Conservation (phyloP, 2,329 filamentous ascomycete genomes). For the Trichoderma sp. region DNA sequence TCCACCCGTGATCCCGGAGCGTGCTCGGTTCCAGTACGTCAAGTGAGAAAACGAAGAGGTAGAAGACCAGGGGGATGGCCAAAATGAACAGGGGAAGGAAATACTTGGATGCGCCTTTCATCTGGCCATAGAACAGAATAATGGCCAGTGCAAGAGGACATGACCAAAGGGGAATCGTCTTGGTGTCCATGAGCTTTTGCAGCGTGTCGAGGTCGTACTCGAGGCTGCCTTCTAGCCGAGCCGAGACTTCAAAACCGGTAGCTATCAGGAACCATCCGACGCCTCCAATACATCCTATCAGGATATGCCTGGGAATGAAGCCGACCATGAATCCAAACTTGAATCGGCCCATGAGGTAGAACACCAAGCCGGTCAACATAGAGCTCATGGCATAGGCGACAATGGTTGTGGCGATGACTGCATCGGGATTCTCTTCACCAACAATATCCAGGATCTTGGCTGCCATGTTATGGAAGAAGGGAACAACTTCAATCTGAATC, state of each 20-base stretch:
- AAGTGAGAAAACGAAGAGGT: conserved; percentile 71
- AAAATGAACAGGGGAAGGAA: conserved; percentile 88
- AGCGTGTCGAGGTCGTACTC: conserved; percentile 79
- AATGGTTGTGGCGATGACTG: conserved; percentile 92
- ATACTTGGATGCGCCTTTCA: conserved; percentile 77
- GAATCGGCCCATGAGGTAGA: conserved; percentile 87
- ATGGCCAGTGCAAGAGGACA: conserved; percentile 77
- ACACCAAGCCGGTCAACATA: conserved; percentile 85
- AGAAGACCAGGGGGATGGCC: conserved; percentile 73
- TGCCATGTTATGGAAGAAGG: conserved; percentile 99
- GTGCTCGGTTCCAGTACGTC: conserved; percentile 67
- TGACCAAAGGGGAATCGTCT: conserved; percentile 81
- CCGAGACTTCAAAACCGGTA: conserved; percentile 92
- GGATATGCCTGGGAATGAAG: conserved; percentile 94
- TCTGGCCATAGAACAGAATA: conserved; percentile 73
- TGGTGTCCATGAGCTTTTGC: conserved; percentile 68
- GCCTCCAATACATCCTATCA: conserved; percentile 96
- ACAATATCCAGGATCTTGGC: conserved; percentile 79
- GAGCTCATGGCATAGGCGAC: conserved; percentile 88
- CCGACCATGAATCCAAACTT: conserved; percentile 89
- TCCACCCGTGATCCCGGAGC: conserved; percentile 78
- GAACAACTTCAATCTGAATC: conserved; percentile 85
- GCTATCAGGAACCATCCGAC: conserved; percentile 93
- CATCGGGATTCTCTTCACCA: conserved; percentile 77
- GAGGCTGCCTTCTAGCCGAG: conserved; percentile 81